Evolutionary conservation across 148 eudicot species (phyloP).

Genomic region (Diospyros kaki): DNA sequence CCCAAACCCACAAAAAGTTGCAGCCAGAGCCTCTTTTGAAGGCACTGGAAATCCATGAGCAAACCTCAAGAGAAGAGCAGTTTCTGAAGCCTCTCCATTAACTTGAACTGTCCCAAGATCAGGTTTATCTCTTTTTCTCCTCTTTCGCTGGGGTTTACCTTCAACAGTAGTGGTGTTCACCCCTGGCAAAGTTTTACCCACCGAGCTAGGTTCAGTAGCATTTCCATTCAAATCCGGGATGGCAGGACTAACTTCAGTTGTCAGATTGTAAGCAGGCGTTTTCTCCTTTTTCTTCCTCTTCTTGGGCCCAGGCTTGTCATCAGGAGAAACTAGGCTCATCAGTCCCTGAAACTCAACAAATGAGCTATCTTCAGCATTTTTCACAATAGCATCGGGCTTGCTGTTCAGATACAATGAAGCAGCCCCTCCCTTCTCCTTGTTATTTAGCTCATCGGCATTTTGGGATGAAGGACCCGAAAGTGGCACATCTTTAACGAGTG

Average conservation of each 20-base stretch:
- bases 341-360: conserved; percentile 29
- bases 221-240: conserved; percentile 49
- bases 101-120: conserved; percentile 4
- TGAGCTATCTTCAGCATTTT: conserved; percentile 30
- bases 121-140: conserved; percentile 21
- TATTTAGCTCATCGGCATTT: conserved; percentile 12
- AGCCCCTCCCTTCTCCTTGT: conserved; percentile 5
- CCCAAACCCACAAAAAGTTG: conserved; percentile 36
- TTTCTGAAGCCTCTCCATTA: conserved; percentile 23
- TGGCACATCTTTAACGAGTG: conserved; percentile 36
- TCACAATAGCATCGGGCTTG: conserved; percentile 16
- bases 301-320: conserved; percentile 19
- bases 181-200: conserved; percentile 13
- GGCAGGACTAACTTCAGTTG: conserved; percentile 9
- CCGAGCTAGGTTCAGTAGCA: conserved; percentile 19
- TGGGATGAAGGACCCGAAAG: conserved; percentile 25
- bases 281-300: conserved; percentile 39
- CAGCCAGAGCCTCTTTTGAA: conserved; percentile 26
- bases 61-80: conserved; percentile 32
- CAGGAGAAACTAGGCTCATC: conserved; percentile 22
- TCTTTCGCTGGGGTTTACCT: conserved; percentile 18
- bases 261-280: conserved; percentile 9
- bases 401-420: neutral
- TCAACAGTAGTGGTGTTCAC: conserved; percentile 10
- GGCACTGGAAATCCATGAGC: conserved; percentile 34